Evolutionary conservation across 139 green algal species (phyloP), one percentile per base, ranked within the genome.

Genomic region (Chlamydomonas eustigma): DNA sequence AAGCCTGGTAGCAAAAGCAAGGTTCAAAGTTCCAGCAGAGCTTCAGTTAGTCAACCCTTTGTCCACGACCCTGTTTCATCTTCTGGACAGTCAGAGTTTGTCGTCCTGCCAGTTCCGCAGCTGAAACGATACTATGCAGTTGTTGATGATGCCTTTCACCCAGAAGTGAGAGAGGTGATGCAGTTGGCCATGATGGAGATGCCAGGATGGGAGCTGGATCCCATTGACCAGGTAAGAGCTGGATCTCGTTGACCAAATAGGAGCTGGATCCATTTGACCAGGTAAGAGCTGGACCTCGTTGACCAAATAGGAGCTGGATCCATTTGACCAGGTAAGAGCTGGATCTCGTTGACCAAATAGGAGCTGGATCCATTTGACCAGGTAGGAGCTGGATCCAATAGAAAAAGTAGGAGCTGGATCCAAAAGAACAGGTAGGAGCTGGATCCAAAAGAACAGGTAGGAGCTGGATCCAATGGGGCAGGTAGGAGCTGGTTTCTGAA

Each of bases 121-220:
- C 34, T 74, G 69, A 25, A 50, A 2, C 68, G 77, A 2, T 86
- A 80, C 77, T 76, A 73, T 1, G 58, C 77, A 0, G 44, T 86
- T 3, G 74, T 70, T 2, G 82, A 87, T 39, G 82, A 87, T 39
- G 78, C 71, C 3, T 35, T 63, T 1, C 82, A 87, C 37, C 75
- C 78, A 0, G 82, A 87, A 37, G 82, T 87, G 25, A 64, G 78
- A 0, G 51, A 76, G 32, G 72, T 76, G 72, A 18, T 79, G 39
- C 25, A 39, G 3, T 50, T 83, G 30, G 72, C 78, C 3, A n/a
- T 76, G 50, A 50, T 18, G n/a, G 30, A 32, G 2, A 28, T 76
- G 33, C 31, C 34, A 1, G 78, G 65, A 1, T 83, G 78, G 78
- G 35, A 35, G 12, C 34, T 64, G 3, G 78, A 83, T 44, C 78